phyloP scores from a whole-genome alignment of 805 yeast species.

The Nakazawaea populi region DNA sequence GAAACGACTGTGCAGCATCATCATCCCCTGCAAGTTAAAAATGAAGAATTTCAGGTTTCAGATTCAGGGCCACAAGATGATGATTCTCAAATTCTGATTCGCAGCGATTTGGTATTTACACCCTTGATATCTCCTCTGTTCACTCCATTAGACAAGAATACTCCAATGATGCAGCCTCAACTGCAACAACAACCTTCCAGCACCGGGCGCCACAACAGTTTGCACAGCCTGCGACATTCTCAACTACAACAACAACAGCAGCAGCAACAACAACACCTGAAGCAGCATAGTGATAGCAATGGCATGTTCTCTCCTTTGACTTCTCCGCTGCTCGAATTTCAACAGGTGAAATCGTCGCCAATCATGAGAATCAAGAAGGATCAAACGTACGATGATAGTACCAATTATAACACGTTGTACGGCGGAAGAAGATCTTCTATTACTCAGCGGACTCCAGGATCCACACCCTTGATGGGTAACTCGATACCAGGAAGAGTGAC shows the following conservation, averaged over 20 bases:
- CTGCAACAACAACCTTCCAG: background rate
- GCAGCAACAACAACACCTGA: background rate
- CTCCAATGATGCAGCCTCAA: background rate
- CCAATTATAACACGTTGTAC: background rate
- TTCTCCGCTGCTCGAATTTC: conserved; percentile 62
- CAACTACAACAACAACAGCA: background rate
- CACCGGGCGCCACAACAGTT: background rate
- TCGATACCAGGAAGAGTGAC: conserved; percentile 8
- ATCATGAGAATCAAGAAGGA: conserved; percentile 16
- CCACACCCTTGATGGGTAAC: conserved; percentile 8
- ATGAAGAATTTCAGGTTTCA: background rate
- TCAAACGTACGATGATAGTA: conserved; percentile 2
- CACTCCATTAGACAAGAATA: conserved; percentile 45
- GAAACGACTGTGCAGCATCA: background rate
- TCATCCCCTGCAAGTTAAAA: background rate
- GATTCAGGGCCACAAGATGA: background rate
- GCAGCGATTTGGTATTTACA: conserved; percentile 62
- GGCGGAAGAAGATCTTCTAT: background rate
- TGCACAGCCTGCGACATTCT: background rate
- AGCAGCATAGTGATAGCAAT: conserved; percentile 14
- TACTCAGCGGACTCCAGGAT: background rate
- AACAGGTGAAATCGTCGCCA: conserved; percentile 16
- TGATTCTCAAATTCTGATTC: conserved; percentile 18
- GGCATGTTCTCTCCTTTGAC: conserved; percentile 44
- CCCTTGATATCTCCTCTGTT: conserved; percentile 76